Base-by-base conservation (phyloP, 1,284 basidiomycete species). In the Chondrostereum purpureum region DNA sequence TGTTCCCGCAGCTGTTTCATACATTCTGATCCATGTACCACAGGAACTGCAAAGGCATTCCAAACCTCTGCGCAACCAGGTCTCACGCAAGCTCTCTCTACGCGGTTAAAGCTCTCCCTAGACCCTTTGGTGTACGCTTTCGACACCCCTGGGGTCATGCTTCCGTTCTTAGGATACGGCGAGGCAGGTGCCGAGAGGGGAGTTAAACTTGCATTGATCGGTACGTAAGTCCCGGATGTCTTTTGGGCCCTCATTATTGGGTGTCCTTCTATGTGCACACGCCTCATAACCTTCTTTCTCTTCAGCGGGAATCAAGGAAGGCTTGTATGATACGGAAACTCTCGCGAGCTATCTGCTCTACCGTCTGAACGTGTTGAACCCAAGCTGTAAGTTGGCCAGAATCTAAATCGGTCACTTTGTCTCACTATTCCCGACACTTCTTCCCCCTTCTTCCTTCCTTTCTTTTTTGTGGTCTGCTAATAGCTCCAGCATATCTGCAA, bases 121-220 rank as follows among this genome's bases (percentile, higher is more conserved):
- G 75, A 84, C 51, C 94, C 86, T 3, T 73, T 83, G 4, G 85
- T 97, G 13, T 98, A 99, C 66, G 89, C 95, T 3, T 94, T 88
- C 60, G 95, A 99, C 68, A 88, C 92, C 4, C 96, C 95, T 0
- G 96, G 95, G 1, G 89, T 98, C 33, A 98, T 99, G 94, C 73
- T 97, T 23, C 92, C 94, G 3, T 98, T 88, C 65, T 76, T 98
- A n/a, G 95, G 95, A 1, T 78, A 74, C 45, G 92, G 92, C 1
- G 73, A 78, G 39, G 70, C 72, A 48, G 95, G 92, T 18, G 85
- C 91, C 38, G 95, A 99, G 64, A 75, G 89, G 51, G 95, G 91
- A 3, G 73, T 97, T 45, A 97, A 96, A 66, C 78, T 98, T 19
- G 93, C 92, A 34, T 68, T 98, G 46, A 95, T 95, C 35, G 88